Conservation (phyloP, 495 filamentous ascomycete genomes). For the Bacidia gigantensis region DNA sequence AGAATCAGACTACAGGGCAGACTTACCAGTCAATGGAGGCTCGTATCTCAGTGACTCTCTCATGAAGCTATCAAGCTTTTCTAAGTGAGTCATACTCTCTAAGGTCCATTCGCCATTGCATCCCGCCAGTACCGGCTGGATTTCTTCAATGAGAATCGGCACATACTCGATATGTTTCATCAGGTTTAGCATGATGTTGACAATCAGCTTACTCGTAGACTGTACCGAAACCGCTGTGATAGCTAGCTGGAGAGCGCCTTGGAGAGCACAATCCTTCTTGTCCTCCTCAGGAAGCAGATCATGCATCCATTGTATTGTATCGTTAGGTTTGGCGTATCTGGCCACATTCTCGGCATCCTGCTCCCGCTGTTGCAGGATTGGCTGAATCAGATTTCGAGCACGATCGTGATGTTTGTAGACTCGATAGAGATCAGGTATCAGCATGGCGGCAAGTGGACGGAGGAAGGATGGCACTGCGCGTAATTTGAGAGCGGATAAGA, state of each 20-base stretch:
- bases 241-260: not conserved
- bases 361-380: not conserved
- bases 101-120: conserved; percentile 18
- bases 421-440: not conserved
- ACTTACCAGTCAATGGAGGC: too few species aligned
- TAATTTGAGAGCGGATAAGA: too few species aligned
- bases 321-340: not conserved
- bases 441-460: not conserved
- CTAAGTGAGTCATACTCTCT: too few species aligned
- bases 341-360: not conserved
- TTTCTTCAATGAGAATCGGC: conserved; percentile 23
- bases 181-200: conserved; percentile 16
- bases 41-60: too few species aligned
- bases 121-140: conserved; percentile 14
- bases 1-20: conserved; percentile 27
- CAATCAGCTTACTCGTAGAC: not conserved
- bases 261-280: not conserved
- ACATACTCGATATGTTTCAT: conserved; percentile 22
- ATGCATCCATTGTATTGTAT: not conserved
- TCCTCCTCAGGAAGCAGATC: not conserved
- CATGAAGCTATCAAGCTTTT: too few species aligned
- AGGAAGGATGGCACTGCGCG: not conserved
- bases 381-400: not conserved
- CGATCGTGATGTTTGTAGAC: not conserved
- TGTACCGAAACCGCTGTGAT: not conserved